These are phyloP conservation scores for Candolleomyces eurysporus DNA, from an alignment of 768 basidiomycete species.

Conservation along the genomic window DNA sequence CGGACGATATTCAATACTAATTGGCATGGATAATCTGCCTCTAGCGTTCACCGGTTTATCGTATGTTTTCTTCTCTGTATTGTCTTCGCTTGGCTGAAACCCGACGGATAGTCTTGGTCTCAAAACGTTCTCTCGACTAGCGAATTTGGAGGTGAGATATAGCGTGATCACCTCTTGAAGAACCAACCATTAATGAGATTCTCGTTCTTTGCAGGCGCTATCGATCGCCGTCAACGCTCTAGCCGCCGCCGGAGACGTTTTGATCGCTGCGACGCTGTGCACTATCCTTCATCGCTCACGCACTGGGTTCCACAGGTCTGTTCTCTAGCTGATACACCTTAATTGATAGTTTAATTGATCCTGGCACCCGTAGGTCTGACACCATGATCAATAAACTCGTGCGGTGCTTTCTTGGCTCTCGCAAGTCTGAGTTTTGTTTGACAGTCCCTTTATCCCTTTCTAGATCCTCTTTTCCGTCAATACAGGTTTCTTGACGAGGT, in stretches of 20 bases:
- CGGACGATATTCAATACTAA: neutral
- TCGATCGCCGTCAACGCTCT: constrained; percentile 44
- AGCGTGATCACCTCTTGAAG: neutral
- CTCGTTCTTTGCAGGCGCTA: constrained; percentile 23
- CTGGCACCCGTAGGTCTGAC: constrained; percentile 31
- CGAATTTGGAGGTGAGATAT: neutral
- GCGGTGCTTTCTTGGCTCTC: constrained; percentile 3
- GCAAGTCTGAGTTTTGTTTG: neutral
- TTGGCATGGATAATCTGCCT: neutral
- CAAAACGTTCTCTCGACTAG: neutral
- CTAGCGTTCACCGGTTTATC: constrained; percentile 26
- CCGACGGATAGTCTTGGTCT: neutral
- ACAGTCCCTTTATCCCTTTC: neutral
- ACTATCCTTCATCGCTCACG: constrained; percentile 40
- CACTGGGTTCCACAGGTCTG: constrained; percentile 47
- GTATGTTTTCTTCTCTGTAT: constrained; percentile 22
- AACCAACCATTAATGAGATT: neutral
- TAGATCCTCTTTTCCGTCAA: constrained; percentile 48
- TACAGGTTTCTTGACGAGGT: constrained; percentile 39
- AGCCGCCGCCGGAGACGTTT: constrained; percentile 43
- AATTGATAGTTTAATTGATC: neutral
- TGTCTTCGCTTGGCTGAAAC: neutral
- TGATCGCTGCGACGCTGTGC: constrained; percentile 44
- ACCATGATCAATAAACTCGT: constrained; percentile 47
- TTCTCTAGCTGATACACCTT: neutral